Conservation (phyloP, 805 yeast species). For the Phaffomyces opuntiae region DNA sequence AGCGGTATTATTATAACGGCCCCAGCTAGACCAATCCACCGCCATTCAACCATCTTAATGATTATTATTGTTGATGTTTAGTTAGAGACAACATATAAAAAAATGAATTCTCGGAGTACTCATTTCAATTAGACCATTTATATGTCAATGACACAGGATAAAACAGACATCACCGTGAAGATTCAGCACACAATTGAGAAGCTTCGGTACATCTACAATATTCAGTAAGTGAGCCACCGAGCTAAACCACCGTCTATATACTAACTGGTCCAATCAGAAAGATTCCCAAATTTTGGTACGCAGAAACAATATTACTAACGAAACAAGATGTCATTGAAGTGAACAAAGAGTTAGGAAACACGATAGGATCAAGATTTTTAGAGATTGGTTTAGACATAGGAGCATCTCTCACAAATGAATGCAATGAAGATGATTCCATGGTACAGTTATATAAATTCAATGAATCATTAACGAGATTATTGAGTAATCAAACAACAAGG, state of each 20-base stretch:
- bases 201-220: conserved; percentile 1
- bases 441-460: conserved; percentile 21
- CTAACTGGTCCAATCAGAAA: no score
- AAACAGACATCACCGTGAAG: not conserved
- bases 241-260: no score
- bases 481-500: conserved; percentile 5
- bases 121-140: not conserved
- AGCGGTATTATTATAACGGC: no score
- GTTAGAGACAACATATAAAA: no score
- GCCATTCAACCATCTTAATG: no score
- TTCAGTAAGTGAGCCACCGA: conserved; percentile 1
- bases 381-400: not conserved
- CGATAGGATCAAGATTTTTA: not conserved
- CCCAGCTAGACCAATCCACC: no score
- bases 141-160: not conserved
- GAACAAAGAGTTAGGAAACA: conserved; percentile 16
- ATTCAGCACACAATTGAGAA: not conserved
- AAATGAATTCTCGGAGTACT: no score
- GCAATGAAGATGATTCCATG: conserved; percentile 10
- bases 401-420: not conserved
- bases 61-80: no score
- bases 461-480: conserved; percentile 20
- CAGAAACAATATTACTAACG: conserved; percentile 12
- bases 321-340: conserved; percentile 18
- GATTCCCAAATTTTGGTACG: conserved; percentile 17